Evolutionary conservation across 1,139 yeast genomes (phyloP), one percentile per base, ranked within the genome.

Genomic region (Candida albicans): DNA sequence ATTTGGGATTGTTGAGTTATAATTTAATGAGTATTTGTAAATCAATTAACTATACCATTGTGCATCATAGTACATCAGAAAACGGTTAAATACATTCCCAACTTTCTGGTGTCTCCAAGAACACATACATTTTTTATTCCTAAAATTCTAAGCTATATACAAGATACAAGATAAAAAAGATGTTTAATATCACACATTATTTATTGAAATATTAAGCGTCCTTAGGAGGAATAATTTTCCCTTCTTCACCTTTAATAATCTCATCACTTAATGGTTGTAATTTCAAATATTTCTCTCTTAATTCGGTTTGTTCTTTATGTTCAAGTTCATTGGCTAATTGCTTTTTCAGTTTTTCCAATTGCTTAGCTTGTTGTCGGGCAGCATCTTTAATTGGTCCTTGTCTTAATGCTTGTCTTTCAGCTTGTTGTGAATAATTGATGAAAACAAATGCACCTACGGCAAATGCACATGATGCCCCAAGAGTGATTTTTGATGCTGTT

Each of bases 381-480:
- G 88, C 87, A 58, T 87, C 95, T 55, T 82, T 83, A 57, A 85
- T 79, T 8, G 95, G 95, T 1, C 95, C 95, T 57, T 83, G 89
- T 51, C 84, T 81, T 42, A 86, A 70, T 3, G 87, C 83, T 6
- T 75, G 79, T 51, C 89, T 73, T 61, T 87, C 95, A 46, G 77
- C 64, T 32, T 73, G 75, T 59, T 87, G 95, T 41, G 84, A 77
- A 50, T 72, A 71, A 64, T 84, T 87, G 44, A 87, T 89, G 61
- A 83, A 84, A 6, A 77, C 64, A 33, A 86, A 81, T 0, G 89
- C 73, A 3, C 75, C 75, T 0, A 70, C 76, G 7, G 90, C 85
- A 41, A 77, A 66, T 4, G 73, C 58, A 36, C 81, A 71, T n/a
- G 88, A 72, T 8, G 74, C 54, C 0, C 77, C 89, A 47, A 87